These are phyloP conservation scores for Narthecium ossifragum DNA, from an alignment of 106 monocot species.

Conservation along the genomic window DNA sequence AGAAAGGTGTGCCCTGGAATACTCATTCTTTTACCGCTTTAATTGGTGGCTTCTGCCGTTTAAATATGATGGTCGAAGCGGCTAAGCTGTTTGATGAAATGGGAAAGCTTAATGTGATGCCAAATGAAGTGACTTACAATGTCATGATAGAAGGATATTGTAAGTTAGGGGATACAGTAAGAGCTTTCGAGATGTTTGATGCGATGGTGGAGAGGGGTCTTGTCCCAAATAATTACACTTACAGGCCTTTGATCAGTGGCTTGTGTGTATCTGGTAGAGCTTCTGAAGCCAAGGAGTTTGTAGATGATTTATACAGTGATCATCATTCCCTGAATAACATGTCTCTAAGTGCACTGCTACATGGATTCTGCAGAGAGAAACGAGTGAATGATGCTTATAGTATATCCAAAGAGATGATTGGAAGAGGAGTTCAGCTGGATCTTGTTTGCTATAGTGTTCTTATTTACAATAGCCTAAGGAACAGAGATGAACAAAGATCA, in stretches of 20 bases:
- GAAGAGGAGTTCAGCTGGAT: constrained; percentile 64
- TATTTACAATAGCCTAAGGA: constrained; percentile 45
- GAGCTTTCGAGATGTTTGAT: constrained; percentile 73
- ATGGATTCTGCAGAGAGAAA: constrained; percentile 77
- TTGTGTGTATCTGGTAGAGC: constrained; percentile 47
- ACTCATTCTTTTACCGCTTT: constrained; percentile 75
- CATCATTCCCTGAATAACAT: constrained; percentile 48
- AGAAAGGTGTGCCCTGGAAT: constrained; percentile 46
- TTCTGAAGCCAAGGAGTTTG: constrained; percentile 61
- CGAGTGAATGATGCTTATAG: constrained; percentile 48
- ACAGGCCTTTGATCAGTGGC: constrained; percentile 66
- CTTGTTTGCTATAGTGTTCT: constrained; percentile 66
- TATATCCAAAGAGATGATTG: constrained; percentile 46
- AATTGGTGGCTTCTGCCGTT: constrained; percentile 59
- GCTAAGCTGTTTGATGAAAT: constrained; percentile 64
- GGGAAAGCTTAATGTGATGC: constrained; percentile 41
- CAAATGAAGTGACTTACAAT: constrained; percentile 91
- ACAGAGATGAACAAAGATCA: constrained; percentile 19
- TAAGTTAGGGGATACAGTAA: constrained; percentile 36
- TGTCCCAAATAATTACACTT: constrained; percentile 72
- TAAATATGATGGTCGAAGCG: constrained; percentile 56
- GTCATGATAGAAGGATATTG: constrained; percentile 96
- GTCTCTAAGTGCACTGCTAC: constrained; percentile 49
- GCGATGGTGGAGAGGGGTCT: constrained; percentile 60
- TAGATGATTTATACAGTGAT: constrained; percentile 35